Conservation (phyloP, 257 asterid genomes). For the Lycium ferocissimum region DNA sequence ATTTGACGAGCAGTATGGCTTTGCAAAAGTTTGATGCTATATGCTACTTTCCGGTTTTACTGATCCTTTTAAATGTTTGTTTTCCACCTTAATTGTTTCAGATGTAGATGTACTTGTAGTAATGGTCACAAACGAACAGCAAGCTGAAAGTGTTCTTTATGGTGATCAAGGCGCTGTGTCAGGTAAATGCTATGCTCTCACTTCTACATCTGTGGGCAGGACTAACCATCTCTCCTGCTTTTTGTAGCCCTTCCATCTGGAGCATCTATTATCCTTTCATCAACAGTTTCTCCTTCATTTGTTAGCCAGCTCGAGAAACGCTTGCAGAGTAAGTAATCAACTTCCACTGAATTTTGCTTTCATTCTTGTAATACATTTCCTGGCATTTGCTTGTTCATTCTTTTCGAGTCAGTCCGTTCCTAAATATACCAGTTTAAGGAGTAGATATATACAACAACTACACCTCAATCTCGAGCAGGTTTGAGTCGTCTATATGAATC, state of each 20-base stretch:
- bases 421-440: slow-evolving; percentile 13
- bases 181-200: slow-evolving; percentile 53
- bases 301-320: slow-evolving; percentile 77
- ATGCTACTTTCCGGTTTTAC: not conserved
- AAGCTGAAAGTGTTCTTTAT: slow-evolving; percentile 89
- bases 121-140: slow-evolving; percentile 96
- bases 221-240: slow-evolving; percentile 44
- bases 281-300: slow-evolving; percentile 97
- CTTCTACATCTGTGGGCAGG: slow-evolving; percentile 34
- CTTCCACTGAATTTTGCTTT: not conserved
- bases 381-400: slow-evolving; percentile 19
- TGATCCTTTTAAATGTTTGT: slow-evolving; percentile 18
- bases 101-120: slow-evolving; percentile 80
- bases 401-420: slow-evolving; percentile 1
- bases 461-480: not conserved
- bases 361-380: slow-evolving; percentile 22
- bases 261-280: slow-evolving; percentile 81
- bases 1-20: not conserved
- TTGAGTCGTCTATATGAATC: not conserved
- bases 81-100: slow-evolving; percentile 49
- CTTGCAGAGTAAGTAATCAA: slow-evolving; percentile 71
- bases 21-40: not conserved
- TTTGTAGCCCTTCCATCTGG: slow-evolving; percentile 85
- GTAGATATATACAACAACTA: not conserved
- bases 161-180: slow-evolving; percentile 85